Evolutionary conservation across 352 stramenopile genomes (phyloP), one percentile per base, ranked within the genome.

Genomic region (Elongisporangium anandrum): DNA sequence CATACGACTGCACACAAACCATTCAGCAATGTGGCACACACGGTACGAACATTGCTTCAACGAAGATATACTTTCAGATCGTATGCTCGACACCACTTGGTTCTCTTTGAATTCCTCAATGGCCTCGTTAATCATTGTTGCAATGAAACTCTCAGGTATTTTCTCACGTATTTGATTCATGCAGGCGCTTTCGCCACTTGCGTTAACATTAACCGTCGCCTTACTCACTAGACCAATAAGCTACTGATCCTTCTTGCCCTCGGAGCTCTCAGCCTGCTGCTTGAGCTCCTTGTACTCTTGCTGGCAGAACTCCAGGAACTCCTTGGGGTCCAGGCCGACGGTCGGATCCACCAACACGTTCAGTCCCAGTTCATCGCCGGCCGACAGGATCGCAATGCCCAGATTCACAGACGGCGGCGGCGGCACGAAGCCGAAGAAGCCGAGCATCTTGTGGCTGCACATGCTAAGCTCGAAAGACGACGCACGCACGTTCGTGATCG

Each of bases 331-430:
- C 20, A 88, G 64, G 9, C 81, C 81, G 16, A 94, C 80, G 48
- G 69, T 81, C 50, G 77, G 73, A 60, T 94, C 84, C 55, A 91
- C 81, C 19, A 89, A 72, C 48, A 90, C 82, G 54, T 90, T 92
- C 17, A 91, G 67, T 1, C 82, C 81, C 3, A 94, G 73, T 39
- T 83, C 66, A 48, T 90, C 81, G 52, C 81, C 81, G 50, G 88
- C 71, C 17, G 79, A 90, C 21, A 90, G 69, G 29, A 92, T 85
- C 41, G 79, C 80, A 20, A 94, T 70, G 47, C 84, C 84, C 16
- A 94, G 68, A 60, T 94, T 94, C 57, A 94, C 81, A 2, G 73
- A 82, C 50, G 84, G 84, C 53, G 84, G 84, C n/a, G 84, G 84
- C 12, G 84, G 84, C 52, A 92, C 75, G 56, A 94, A 94, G 9